These are phyloP conservation scores for Jacaranda mimosifolia DNA, from an alignment of 257 asterid genomes.

Conservation along the genomic window DNA sequence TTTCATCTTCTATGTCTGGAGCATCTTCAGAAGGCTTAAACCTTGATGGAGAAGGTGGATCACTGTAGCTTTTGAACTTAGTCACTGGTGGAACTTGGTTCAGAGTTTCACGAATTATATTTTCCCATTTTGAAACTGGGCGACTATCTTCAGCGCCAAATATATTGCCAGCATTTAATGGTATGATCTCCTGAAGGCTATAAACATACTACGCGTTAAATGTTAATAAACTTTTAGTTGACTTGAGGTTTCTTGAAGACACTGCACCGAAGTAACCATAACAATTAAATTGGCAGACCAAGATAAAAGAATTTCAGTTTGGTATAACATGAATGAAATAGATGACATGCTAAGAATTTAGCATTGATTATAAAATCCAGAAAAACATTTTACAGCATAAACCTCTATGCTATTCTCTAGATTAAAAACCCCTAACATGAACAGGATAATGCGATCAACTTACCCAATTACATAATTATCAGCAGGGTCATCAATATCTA, in stretches of 20 bases:
- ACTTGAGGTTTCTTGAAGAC: not conserved
- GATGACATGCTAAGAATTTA: too few species aligned
- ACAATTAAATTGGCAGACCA: not conserved
- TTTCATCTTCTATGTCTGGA: conserved; percentile 67
- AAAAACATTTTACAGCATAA: too few species aligned
- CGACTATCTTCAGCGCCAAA: conserved; percentile 94
- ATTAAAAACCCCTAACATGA: too few species aligned
- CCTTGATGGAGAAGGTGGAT: conserved; percentile 89
- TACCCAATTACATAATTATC: conserved; percentile 93
- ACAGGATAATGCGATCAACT: conserved; percentile 26
- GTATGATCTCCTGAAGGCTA: conserved; percentile 97
- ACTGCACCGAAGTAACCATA: not conserved
- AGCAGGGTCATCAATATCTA: conserved; percentile 79
- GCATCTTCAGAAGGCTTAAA: conserved; percentile 80
- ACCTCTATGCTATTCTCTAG: too few species aligned
- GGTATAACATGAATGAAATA: too few species aligned
- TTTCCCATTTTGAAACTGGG: conserved; percentile 90
- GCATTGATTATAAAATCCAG: too few species aligned
- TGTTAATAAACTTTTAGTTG: not conserved
- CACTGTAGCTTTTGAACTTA: conserved; percentile 81
- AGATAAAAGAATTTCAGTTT: not conserved
- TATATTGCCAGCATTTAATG: conserved; percentile 91
- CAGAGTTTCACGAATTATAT: conserved; percentile 83
- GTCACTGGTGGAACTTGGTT: conserved; percentile 61
- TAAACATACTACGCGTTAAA: conserved; percentile 30